Evolutionary conservation across 2,329 filamentous ascomycete genomes (phyloP), one percentile per base, ranked within the genome.

Genomic region (Delphinella strobiligena): DNA sequence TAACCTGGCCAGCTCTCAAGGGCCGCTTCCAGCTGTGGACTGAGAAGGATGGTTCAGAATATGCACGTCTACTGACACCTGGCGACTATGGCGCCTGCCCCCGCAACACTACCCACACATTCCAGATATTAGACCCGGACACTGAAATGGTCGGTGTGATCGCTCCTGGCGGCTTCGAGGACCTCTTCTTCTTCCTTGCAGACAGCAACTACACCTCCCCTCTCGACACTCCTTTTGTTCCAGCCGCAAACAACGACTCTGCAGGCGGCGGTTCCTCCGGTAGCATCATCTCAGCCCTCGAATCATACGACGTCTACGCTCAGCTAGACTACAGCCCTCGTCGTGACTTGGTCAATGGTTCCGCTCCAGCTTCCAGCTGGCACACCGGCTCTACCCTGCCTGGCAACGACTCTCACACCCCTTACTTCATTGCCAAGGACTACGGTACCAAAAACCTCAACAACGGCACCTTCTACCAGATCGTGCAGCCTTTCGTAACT

Each of bases 141-240:
- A 67, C 64, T 4, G 61, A 69, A 45, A 58, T 70, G 49, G 56
- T 63, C 2, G 66, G 67, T 2, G 56, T 67, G 0, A 62, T 69
- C 34, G 53, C 57, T 5, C 66, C 67, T 2, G 64, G 67, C 22
- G 66, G 64, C n/a, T 69, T 70, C 37, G 66, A 70, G 54, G 60
- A 54, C 34, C 50, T 52, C 8, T 33, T 19, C 31, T 64, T 63
- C 49, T 51, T 54, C 38, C 56, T 66, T 31, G 56, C 53, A 15
- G 47, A 48, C 12, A 49, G 47, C 3, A 61, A 63, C 42, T 61
- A 55, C 44, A 54, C 54, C 4, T 60, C 59, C 3, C 39, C 47
- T 3, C 61, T 54, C 3, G 45, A 54, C 36, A 56, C 61, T 0
- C 61, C 62, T 12, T 67, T 60, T 37, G 51, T 57, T 7, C 60